Evolutionary conservation across 73 alveolate species (phyloP), one percentile per base, ranked within the genome.

Genomic region (Uronychia setigera): DNA sequence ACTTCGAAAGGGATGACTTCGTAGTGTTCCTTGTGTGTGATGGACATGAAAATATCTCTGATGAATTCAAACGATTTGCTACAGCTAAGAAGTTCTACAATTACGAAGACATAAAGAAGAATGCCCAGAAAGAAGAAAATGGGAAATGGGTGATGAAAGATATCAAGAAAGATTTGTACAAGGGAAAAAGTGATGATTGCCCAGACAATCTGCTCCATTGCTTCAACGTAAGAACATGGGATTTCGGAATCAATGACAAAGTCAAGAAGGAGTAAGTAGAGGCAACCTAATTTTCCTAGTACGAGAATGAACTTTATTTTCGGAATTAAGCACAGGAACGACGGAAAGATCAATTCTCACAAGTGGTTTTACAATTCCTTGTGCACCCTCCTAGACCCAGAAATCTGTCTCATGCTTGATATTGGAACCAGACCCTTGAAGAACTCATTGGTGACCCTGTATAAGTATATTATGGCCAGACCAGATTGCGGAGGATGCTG

Each of bases 321-420:
- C 74, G 78, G 74, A 0, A 31, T 91, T 46, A 91, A 91, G 83
- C 90, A 91, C 29, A 35, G 60, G 35, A 91, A 91, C 67, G 83
- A 74, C 35, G 88, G 96, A 1, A 91, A 91, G 78, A 82, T 91
- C 60, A 90, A 91, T 59, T 79, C 94, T 0, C 96, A 91, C 32
- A 33, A 32, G 31, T 89, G 92, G 90, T 85, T 85, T 76, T 85
- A 82, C 78, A 35, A 74, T 0, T 91, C 92, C 0, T 32, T 86
- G 59, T 78, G 91, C 86, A 58, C 32, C 35, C 35, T 31, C 60
- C 67, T 86, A 26, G 35, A 89, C 76, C 95, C 95, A n/a, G 80
- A 89, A 77, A 60, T 79, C 59, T 32, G 80, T 74, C 79, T 77
- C 33, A 84, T 89, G 85, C 59, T 46, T 46, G 67, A 46, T 19